A percentile compares a stretch with the other conserved stretches of the same genome.
phyloP scores from a whole-genome alignment of 768 basidiomycete species.

The Mycena belliarum region DNA sequence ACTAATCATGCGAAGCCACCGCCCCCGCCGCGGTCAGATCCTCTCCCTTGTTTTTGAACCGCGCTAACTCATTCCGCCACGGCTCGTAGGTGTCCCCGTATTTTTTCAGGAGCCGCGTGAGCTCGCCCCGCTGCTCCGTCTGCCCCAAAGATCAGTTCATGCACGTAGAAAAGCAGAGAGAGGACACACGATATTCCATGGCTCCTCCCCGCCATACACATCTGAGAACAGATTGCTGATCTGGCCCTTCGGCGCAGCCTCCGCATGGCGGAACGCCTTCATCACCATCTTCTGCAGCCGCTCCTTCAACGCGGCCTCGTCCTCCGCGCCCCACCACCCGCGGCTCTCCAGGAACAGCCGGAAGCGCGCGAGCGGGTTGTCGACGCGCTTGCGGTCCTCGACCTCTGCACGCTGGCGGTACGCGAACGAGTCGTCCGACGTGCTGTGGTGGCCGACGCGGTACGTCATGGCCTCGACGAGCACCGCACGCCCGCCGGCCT shows the following conservation, averaged over 20 bases:
- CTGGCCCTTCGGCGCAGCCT: constrained; percentile 65
- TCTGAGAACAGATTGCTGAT: constrained; percentile 50
- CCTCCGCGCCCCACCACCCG: constrained; percentile 81
- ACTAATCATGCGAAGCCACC: no score
- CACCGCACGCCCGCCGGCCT: constrained; percentile 80
- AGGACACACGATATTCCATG: constrained; percentile 65
- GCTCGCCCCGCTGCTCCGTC: constrained; percentile 84
- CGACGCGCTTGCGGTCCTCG: constrained; percentile 87
- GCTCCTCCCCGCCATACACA: constrained; percentile 16
- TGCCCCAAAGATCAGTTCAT: constrained; percentile 29
- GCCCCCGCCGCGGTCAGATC: constrained; percentile 39
- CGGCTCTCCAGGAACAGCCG: constrained; percentile 80
- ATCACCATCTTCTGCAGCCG: constrained; percentile 74
- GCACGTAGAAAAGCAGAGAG: not conserved
- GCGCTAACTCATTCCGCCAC: constrained; percentile 77
- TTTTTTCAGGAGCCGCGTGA: constrained; percentile 72
- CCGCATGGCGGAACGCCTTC: constrained; percentile 75
- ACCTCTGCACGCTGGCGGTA: constrained; percentile 90
- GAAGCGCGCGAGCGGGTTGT: constrained; percentile 86
- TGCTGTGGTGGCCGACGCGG: constrained; percentile 92
- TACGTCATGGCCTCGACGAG: constrained; percentile 92
- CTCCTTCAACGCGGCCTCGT: constrained; percentile 72
- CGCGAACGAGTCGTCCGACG: constrained; percentile 94
- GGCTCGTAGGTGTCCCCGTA: constrained; percentile 88
- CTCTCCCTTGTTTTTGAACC: constrained; percentile 73